A percentile compares a stretch with the other conserved stretches of the same genome.
These are phyloP conservation scores for Fraxinus cuspidata DNA, from an alignment of 257 asterid species.

Conservation along the genomic window DNA sequence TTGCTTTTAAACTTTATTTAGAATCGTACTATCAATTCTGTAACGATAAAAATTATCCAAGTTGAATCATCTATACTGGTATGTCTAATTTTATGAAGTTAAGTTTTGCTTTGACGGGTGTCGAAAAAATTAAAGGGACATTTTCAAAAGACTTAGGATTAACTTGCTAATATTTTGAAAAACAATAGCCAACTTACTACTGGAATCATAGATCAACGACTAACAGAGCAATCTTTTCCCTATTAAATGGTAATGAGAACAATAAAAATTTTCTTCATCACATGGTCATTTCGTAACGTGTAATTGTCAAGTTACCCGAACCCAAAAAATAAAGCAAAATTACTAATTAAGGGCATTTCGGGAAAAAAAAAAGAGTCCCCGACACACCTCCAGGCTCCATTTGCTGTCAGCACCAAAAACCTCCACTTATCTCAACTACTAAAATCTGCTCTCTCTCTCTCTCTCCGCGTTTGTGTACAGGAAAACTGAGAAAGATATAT, in stretches of 20 bases:
- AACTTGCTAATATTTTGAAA: neutral
- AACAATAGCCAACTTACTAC: neutral
- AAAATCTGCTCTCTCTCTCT: neutral
- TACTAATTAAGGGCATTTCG: neutral
- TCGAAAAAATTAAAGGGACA: neutral
- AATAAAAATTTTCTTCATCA: neutral
- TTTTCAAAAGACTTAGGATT: neutral
- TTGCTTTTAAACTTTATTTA: neutral
- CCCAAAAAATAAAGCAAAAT: no score
- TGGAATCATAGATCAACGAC: neutral
- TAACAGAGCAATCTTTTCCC: neutral
- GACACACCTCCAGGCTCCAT: neutral
- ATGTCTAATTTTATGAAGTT: no score
- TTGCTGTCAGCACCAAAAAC: neutral
- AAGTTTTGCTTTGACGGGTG: neutral
- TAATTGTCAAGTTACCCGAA: neutral
- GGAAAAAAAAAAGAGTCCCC: neutral
- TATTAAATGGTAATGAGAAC: no score
- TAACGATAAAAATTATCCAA: no score
- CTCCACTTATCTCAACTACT: neutral
- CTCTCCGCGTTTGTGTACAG: neutral
- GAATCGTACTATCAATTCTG: no score
- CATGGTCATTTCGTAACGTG: neutral
- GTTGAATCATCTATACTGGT: no score
- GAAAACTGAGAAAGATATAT: neutral